Evolutionary conservation across 1,284 basidiomycete genomes (phyloP), one percentile per base, ranked within the genome.

Genomic region (Caloboletus inedulis): DNA sequence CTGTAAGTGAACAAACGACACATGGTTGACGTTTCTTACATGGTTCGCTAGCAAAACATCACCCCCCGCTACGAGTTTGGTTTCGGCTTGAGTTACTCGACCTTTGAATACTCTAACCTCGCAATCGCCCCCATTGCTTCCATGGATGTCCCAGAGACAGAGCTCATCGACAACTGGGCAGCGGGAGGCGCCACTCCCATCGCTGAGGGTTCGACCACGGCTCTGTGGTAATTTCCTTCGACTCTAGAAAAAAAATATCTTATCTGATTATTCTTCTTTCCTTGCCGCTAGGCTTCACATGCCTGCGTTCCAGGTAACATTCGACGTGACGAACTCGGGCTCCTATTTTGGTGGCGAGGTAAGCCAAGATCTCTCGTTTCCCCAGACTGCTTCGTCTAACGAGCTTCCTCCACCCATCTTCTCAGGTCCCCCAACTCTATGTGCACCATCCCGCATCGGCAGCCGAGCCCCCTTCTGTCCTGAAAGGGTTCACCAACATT

Each of bases 1-100:
- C 66, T 34, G 69, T 68, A 14, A 71, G 66, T 51, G 19, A 36
- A 30, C 29, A 27, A 2, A 9, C 2, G 6, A 2, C 5, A 23
- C 14, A 46, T 13, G 7, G 1, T 14, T 12, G 31, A 27, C 8
- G 7, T 21, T 37, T 3, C 48, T 52, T 3, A 51, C 3, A 21
- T 25, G 8, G 2, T 25, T 44, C 23, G 3, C 30, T 50, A 72
- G 62, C 52, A 69, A 55, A 69, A 76, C 53, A 82, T 85, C 53
- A 70, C 69, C 1, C 84, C 85, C 0, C 74, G 81, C 19, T 87
- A 75, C 58, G 77, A 79, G 47, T 88, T 88, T 60, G 86, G 86
- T 3, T 84, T 76, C 59, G 69, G 69, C 0, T 69, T 95, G 59
- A 89, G 85, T 53, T 96, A 95, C 74, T 88, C 93, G 33, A 78